Evolutionary conservation across 495 filamentous ascomycete species (phyloP).

Genomic region (Saxophila tyrrhenica): DNA sequence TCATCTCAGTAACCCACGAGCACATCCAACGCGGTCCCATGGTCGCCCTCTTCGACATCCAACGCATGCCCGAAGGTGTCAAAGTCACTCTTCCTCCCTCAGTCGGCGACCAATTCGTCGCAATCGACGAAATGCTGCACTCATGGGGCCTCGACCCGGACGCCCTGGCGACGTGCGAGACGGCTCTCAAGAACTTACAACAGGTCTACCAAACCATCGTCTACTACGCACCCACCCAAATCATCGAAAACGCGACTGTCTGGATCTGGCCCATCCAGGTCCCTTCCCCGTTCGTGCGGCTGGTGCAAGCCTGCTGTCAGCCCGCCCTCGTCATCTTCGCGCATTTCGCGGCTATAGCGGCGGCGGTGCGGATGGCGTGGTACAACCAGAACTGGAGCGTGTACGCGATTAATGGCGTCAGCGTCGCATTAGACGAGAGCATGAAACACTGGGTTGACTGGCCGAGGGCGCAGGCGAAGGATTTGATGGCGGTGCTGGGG

Average conservation of each 20-base stretch:
- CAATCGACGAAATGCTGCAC: background rate
- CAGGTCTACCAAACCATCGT: background rate
- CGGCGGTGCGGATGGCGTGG: background rate
- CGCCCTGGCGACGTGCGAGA: background rate
- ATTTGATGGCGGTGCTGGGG: background rate
- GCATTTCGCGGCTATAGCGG: slow-evolving; percentile 4
- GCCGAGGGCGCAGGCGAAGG: slow-evolving; percentile 5
- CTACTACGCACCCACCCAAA: background rate
- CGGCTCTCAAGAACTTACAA: background rate
- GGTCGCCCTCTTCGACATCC: background rate
- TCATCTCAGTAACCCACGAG: background rate
- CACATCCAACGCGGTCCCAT: background rate
- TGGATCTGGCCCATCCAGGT: background rate
- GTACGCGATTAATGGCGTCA: slow-evolving; percentile 2
- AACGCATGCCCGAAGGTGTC: background rate
- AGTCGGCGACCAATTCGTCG: background rate
- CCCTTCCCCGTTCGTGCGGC: background rate
- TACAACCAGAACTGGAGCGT: slow-evolving; percentile 2
- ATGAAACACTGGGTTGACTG: slow-evolving; percentile 12
- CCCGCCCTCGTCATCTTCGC: slow-evolving; percentile 8
- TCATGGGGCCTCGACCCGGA: background rate
- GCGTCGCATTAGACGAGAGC: background rate
- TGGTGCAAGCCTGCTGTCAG: slow-evolving; percentile 1
- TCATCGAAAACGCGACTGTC: background rate
- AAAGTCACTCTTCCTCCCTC: background rate